phyloP scores from a whole-genome alignment of 306 rosid species.

The Casuarina equisetifolia region DNA sequence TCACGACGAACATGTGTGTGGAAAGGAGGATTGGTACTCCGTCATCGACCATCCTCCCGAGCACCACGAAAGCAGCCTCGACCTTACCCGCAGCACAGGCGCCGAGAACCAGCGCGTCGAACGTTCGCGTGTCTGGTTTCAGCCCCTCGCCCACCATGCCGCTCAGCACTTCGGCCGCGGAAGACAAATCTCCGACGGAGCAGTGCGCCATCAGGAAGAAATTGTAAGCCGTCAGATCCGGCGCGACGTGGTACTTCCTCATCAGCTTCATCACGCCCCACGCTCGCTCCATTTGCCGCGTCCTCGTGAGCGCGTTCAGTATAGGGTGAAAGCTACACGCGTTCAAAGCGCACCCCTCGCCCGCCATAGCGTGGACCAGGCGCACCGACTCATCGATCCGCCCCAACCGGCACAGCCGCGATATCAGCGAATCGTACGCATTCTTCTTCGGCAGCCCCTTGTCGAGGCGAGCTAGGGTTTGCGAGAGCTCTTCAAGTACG shows the following conservation, averaged over 20 bases:
- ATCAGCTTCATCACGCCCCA: conserved; percentile 42
- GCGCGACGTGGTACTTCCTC: conserved; percentile 31
- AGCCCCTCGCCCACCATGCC: conserved; percentile 41
- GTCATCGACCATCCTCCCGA: conserved; percentile 64
- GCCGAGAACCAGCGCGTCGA: conserved; percentile 61
- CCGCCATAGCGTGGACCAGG: conserved; percentile 38
- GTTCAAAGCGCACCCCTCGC: conserved; percentile 12
- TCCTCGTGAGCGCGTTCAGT: conserved; percentile 32
- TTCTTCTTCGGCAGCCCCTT: conserved; percentile 32
- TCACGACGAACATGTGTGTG: conserved; percentile 41
- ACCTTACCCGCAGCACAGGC: conserved; percentile 52
- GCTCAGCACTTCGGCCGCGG: conserved; percentile 35
- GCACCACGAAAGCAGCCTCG: conserved; percentile 53
- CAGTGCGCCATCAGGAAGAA: conserved; percentile 39
- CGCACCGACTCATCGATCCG: conserved; percentile 36
- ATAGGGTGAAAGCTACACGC: conserved; percentile 44
- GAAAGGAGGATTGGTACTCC: conserved; percentile 45
- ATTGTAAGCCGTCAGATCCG: conserved; percentile 38
- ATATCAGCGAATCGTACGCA: conserved; percentile 55
- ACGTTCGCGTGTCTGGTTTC: conserved; percentile 39
- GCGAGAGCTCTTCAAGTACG: conserved; percentile 21
- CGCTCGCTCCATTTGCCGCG: conserved; percentile 32
- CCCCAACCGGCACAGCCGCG: conserved; percentile 50
- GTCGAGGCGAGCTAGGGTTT: conserved; percentile 41
- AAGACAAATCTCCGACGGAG: conserved; percentile 27